Evolutionary conservation across 805 yeast species (phyloP).

Genomic region (Lachancea lanzarotensis): DNA sequence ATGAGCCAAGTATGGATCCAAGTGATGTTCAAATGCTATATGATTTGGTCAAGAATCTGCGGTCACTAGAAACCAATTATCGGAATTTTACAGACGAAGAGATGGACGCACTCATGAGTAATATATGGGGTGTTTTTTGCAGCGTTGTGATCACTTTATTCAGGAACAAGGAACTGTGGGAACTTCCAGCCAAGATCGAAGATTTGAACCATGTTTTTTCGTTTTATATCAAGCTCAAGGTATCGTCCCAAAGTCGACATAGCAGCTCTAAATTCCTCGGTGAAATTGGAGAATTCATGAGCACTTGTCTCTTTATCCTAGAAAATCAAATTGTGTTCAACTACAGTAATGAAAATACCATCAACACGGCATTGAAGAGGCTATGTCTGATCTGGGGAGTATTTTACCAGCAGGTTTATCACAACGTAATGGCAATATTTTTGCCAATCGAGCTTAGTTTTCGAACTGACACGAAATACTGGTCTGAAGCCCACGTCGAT

Average conservation of each 20-base stretch:
- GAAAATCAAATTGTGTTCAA: slow-evolving; percentile 34
- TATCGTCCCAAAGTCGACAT: slow-evolving; percentile 23
- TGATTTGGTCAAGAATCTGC: slow-evolving; percentile 28
- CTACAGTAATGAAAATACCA: slow-evolving; percentile 29
- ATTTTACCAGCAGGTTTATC: slow-evolving; percentile 49
- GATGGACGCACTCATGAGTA: slow-evolving; percentile 24
- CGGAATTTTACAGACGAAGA: slow-evolving; percentile 26
- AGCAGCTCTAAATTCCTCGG: slow-evolving; percentile 20
- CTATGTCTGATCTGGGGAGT: slow-evolving; percentile 47
- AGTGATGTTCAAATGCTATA: slow-evolving; percentile 23
- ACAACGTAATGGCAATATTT: slow-evolving; percentile 54
- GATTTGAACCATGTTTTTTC: slow-evolving; percentile 15
- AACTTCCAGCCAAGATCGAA: slow-evolving; percentile 29
- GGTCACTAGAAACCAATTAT: slow-evolving; percentile 29
- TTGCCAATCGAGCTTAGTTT: slow-evolving; percentile 43
- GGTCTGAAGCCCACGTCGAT: slow-evolving; percentile 21
- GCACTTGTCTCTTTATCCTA: slow-evolving; percentile 34
- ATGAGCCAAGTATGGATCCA: slow-evolving; percentile 12
- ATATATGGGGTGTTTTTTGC: slow-evolving; percentile 31
- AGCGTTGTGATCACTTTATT: slow-evolving; percentile 25
- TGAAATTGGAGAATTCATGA: slow-evolving; percentile 29
- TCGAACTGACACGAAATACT: slow-evolving; percentile 19
- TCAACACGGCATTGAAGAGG: slow-evolving; percentile 32
- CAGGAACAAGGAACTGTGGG: slow-evolving; percentile 28
- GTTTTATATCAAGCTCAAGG: slow-evolving; percentile 25